Evolutionary conservation across 139 green algal species (phyloP), one percentile per base, ranked within the genome.

Genomic region (Picochlorum sp.): DNA sequence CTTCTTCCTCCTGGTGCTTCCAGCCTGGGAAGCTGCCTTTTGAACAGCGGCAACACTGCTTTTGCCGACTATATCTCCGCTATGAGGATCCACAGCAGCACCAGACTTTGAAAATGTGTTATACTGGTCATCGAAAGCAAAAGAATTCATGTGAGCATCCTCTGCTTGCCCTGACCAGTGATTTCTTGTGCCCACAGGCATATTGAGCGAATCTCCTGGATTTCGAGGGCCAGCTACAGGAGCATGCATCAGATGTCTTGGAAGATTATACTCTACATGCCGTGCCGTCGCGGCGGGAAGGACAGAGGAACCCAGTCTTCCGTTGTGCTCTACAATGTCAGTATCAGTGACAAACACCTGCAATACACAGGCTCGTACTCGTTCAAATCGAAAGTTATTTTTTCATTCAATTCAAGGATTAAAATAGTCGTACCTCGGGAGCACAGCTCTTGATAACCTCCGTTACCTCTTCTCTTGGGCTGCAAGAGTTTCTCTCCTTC

Each of bases 51-150:
- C 46, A 72, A 38, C 66, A 62, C 34, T 87, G 72, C 64, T 49
- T 62, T 21, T 73, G 18, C 28, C 20, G 8, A 20, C 18, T 11
- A 20, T 49, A 56, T 62, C 56, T 11, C 34, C 23, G 26, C 44
- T 58, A 23, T 28, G 6, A 15, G 56, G 26, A 13, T 62, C 28
- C 44, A 16, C 72, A 73, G 64, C 30, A 10, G 65, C 62, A 49
- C 66, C 74, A n/a, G 72, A 65, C 1, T 57, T 71, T 37, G 57
- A 57, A 67, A 92, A 97, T 4, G 80, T 91, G 72, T 92, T 85
- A 81, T 92, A 96, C 76, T 97, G 85, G 67, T 92, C 81, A 34
- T 96, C 89, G 77, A 96, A 96, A 15, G 77, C 64, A 47, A 80
- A 89, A n/a, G 58, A 62, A 34, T 68, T 63, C 30, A 93, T 65